Base-by-base conservation (phyloP, 768 basidiomycete genomes). In the Panus rudis region DNA sequence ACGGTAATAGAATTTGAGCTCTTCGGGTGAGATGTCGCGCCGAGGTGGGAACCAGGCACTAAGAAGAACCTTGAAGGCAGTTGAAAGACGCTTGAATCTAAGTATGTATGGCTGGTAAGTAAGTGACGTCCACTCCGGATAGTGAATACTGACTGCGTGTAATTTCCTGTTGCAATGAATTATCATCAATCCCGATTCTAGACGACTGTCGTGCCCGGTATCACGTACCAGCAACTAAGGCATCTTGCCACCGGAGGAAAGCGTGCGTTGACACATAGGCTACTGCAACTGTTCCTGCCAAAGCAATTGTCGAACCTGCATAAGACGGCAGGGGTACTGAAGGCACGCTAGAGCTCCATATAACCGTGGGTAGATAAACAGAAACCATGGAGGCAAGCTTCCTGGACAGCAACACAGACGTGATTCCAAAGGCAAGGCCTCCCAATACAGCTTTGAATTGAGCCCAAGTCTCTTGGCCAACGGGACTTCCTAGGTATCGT, bases 361-460 rank as follows among this genome's bases (percentile, higher is more conserved):
- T n/a, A n/a, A n/a, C 24, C 16, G 28, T 17, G 26, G 14, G 27
- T n/a, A 8, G 31, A 8, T 16, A 25, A 13, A 13, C 19, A 16
- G 32, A 30, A 6, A 52, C 27, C 38, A 24, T 32, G 12, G 25
- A 20, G 13, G 48, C 43, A 38, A 51, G 24, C 14, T 27, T 25
- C 7, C 39, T 28, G 14, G 46, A 45, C 6, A 54, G 34, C 11
- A 45, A 27, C 2, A 38, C 48, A 16, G 55, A 51, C 3, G 41
- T 50, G 1, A 41, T 45, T 4, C 47, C 34, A 6, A 51, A 55
- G 3, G 44, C 52, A 7, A 56, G 38, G 2, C 52, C 55, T 2
- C 90, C 91, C 51, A 92, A 80, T 14, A 87, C 80, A 25, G 94
- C 78, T 69, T 97, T 98, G 70, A 86, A 96, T 71, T 98, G 93